Percentiles rank a stretch among this genome's conserved stretches.
phyloP scores from a whole-genome alignment of 768 basidiomycete species.

The Naganishia onofrii region DNA sequence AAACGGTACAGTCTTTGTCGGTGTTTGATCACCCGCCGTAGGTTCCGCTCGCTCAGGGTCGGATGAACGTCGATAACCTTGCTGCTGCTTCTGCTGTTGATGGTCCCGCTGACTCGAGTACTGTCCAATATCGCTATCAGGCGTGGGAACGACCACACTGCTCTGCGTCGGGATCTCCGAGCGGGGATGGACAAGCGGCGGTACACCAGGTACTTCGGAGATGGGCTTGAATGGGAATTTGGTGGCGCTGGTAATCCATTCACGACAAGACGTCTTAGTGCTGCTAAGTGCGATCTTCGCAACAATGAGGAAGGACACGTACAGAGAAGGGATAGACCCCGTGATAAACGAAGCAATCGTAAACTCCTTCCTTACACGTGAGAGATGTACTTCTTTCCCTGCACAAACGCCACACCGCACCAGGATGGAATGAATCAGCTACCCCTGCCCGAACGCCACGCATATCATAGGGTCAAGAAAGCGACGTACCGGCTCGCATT shows the following conservation, averaged over 20 bases:
- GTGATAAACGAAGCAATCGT: slow-evolving; percentile 4
- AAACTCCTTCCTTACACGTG: slow-evolving; percentile 14
- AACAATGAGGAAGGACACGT: not conserved
- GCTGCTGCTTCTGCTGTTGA: not conserved
- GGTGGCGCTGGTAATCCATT: not conserved
- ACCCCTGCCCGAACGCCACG: not conserved
- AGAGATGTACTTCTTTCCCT: slow-evolving; percentile 21
- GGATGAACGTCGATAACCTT: not conserved
- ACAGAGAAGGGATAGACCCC: slow-evolving; percentile 6
- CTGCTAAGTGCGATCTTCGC: no score
- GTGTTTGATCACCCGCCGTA: not conserved
- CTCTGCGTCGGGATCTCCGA: slow-evolving; percentile 19
- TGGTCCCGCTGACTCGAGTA: slow-evolving; percentile 16
- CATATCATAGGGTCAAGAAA: not conserved
- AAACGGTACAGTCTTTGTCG: no score
- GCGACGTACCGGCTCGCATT: slow-evolving; percentile 14
- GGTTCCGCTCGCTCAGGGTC: not conserved
- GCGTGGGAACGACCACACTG: slow-evolving; percentile 20
- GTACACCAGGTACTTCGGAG: slow-evolving; percentile 13
- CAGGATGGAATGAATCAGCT: not conserved
- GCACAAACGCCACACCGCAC: no score
- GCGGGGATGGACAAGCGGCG: slow-evolving; percentile 3
- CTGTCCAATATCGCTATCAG: slow-evolving; percentile 22
- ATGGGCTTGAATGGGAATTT: slow-evolving; percentile 23
- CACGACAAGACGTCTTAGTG: no score